These are phyloP conservation scores for Fusarium mangiferae DNA, from an alignment of 2,329 filamentous ascomycete genomes.

Conservation along the genomic window DNA sequence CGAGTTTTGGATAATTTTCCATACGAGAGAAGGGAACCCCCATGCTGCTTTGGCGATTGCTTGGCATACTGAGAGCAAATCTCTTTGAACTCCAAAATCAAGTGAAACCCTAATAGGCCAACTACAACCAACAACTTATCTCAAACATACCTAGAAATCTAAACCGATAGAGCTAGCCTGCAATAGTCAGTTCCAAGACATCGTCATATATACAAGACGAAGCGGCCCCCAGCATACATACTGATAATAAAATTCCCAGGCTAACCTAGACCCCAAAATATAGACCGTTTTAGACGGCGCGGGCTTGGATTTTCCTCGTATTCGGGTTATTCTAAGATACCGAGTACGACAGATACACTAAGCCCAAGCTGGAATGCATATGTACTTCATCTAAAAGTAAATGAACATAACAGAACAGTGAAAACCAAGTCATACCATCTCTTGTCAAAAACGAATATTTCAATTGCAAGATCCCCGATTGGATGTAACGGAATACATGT, in stretches of 20 bases:
- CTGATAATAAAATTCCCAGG: background rate
- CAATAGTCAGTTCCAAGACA: background rate
- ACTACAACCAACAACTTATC: background rate
- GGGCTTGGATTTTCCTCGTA: background rate
- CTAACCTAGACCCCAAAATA: background rate
- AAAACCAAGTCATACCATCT: background rate
- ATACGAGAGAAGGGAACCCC: too few relatives aligned
- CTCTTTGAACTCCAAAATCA: background rate
- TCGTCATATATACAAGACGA: background rate
- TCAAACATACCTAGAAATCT: background rate
- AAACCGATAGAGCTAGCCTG: background rate
- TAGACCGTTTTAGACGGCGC: background rate
- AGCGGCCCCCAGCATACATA: background rate
- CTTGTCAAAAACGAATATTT: background rate
- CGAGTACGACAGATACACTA: background rate
- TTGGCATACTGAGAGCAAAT: background rate
- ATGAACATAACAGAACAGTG: background rate
- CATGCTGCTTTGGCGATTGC: background rate
- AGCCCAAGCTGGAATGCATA: background rate
- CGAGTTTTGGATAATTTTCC: background rate
- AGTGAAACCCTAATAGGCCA: background rate
- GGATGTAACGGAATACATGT: background rate
- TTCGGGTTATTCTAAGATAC: background rate
- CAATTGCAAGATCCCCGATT: constrained; percentile 24
- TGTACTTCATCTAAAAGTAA: background rate